Conservation (phyloP, 1,139 yeast species). For the Yamadazyma blattariae region DNA sequence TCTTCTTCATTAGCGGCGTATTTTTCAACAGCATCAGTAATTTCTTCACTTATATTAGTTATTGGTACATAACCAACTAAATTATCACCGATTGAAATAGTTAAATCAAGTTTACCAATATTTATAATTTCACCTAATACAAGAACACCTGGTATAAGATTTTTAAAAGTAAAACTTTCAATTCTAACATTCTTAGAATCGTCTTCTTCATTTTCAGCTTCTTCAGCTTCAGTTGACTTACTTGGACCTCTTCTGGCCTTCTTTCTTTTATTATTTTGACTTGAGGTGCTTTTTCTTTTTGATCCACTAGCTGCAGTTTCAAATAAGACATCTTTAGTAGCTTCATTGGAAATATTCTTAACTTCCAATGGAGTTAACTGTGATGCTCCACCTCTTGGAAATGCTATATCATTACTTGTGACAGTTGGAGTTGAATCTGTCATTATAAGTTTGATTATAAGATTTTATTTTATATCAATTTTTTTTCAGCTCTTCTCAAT, state of each 20-base stretch:
- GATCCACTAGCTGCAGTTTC: conserved; percentile 38
- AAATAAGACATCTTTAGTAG: conserved; percentile 79
- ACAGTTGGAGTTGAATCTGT: conserved; percentile 15
- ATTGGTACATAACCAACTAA: conserved; percentile 78
- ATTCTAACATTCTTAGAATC: conserved; percentile 36
- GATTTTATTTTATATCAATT: neutral
- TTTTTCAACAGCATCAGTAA: conserved; percentile 56
- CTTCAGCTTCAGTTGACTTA: conserved; percentile 15
- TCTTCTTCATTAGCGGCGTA: conserved; percentile 41
- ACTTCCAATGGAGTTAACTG: conserved; percentile 86
- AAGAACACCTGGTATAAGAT: conserved; percentile 64
- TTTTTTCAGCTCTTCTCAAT: conserved; percentile 5
- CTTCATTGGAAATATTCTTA: conserved; percentile 91
- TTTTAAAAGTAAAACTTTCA: conserved; percentile 61
- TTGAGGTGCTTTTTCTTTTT: conserved; percentile 30
- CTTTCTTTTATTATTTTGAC: conserved; percentile 24
- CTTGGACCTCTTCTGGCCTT: conserved; percentile 38
- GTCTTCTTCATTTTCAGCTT: conserved; percentile 15
- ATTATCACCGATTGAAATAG: conserved; percentile 78
- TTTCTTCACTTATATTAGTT: conserved; percentile 65
- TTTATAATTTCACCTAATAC: conserved; percentile 73
- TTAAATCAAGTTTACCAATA: conserved; percentile 61
- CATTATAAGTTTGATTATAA: conserved; percentile 2
- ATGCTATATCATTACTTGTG: conserved; percentile 62
- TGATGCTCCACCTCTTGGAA: conserved; percentile 94